Percentiles rank a stretch among this genome's conserved stretches.
phyloP scores from a whole-genome alignment of 805 yeast genomes.

The Maudiozyma serrabonitensis region DNA sequence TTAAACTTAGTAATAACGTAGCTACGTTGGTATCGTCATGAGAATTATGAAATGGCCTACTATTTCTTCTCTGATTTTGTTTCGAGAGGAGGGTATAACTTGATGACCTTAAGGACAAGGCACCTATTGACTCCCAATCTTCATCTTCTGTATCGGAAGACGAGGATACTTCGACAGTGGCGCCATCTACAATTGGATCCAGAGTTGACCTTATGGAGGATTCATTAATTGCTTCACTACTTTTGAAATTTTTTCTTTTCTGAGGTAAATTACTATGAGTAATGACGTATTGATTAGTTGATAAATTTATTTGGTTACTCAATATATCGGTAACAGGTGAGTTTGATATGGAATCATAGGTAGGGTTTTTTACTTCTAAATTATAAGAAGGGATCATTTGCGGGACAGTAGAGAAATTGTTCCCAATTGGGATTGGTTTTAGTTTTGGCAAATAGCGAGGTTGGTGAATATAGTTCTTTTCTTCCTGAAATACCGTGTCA shows the following conservation, averaged over 20 bases:
- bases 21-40: conserved; percentile 24
- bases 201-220: conserved; percentile 25
- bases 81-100: background rate
- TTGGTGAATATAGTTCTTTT: background rate
- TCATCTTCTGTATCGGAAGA: conserved; percentile 87
- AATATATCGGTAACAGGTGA: conserved; percentile 3
- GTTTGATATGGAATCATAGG: background rate
- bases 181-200: conserved; percentile 1
- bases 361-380: background rate
- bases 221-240: conserved; percentile 16
- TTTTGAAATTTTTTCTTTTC: background rate
- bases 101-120: conserved; percentile 44
- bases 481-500: background rate
- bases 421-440: background rate
- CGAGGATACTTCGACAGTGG: conserved; percentile 22
- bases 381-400: background rate
- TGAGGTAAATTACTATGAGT: background rate
- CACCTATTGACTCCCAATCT: conserved; percentile 90
- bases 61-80: background rate
- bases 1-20: conserved; percentile 24
- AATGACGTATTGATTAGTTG: background rate
- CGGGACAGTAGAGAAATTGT: background rate
- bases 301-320: background rate
- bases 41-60: background rate
- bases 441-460: background rate